These are phyloP conservation scores for Gleditsia sinensis DNA, from an alignment of 306 rosid genomes.

Conservation along the genomic window DNA sequence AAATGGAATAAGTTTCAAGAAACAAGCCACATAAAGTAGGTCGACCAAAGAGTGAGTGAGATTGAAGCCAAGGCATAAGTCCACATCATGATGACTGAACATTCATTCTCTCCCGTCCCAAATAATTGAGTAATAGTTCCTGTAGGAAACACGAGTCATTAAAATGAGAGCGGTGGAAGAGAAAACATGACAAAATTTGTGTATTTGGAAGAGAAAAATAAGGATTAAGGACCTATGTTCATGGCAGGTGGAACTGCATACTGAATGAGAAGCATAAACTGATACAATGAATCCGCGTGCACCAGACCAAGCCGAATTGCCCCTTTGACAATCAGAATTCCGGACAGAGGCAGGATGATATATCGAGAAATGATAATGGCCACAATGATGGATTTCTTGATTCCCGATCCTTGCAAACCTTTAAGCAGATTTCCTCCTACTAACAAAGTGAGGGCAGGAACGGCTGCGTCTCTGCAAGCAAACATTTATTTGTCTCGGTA, in stretches of 20 bases:
- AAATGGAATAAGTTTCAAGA: not conserved
- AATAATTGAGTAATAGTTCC: conserved; percentile 63
- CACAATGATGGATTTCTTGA: conserved; percentile 38
- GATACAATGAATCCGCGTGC: conserved; percentile 51
- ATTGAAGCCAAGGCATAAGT: conserved; percentile 52
- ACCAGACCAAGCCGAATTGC: conserved; percentile 47
- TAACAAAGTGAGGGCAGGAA: conserved; percentile 49
- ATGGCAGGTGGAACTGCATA: conserved; percentile 63
- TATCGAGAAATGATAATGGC: conserved; percentile 53
- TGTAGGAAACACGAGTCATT: conserved; percentile 5
- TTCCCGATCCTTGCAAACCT: conserved; percentile 49
- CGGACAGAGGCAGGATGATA: conserved; percentile 44
- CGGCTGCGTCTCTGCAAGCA: conserved; percentile 48
- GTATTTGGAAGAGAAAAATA: too few relatives aligned
- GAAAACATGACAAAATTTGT: too few relatives aligned
- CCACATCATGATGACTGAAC: conserved; percentile 57
- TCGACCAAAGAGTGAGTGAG: conserved; percentile 58
- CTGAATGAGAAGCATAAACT: conserved; percentile 54
- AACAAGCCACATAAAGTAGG: conserved; percentile 60
- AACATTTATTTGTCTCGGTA: too few relatives aligned
- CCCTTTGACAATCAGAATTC: conserved; percentile 48
- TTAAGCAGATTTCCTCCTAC: conserved; percentile 58
- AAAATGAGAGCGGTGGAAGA: too few relatives aligned
- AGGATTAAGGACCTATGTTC: conserved; percentile 54
- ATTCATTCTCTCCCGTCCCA: conserved; percentile 56